Percentiles rank a stretch among this genome's conserved stretches.
These are phyloP conservation scores for Chaetomium globosum DNA, from an alignment of 2,329 filamentous ascomycete genomes.

Conservation along the genomic window DNA sequence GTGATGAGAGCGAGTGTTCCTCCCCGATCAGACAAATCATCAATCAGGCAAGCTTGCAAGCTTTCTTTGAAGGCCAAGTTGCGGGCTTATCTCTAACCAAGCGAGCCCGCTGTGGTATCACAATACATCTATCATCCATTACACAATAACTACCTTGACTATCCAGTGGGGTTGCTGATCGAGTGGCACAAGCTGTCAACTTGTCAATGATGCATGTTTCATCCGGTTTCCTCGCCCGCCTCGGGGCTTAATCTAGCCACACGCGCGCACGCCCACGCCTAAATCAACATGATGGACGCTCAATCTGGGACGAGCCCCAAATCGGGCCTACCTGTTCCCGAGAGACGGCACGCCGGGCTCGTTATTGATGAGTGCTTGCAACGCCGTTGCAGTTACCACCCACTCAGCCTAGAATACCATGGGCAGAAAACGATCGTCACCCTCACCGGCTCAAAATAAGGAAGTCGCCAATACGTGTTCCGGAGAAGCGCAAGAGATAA, in stretches of 20 bases:
- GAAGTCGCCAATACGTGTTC: background rate
- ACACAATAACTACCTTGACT: too few relatives aligned
- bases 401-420: background rate
- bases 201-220: slow-evolving; percentile 9
- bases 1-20: background rate
- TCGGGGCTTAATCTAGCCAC: background rate
- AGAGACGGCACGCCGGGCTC: slow-evolving; percentile 6
- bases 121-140: background rate
- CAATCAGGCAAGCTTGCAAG: background rate
- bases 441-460: background rate
- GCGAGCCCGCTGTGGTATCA: background rate
- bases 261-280: background rate
- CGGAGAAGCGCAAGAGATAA: background rate
- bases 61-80: background rate
- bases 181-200: background rate
- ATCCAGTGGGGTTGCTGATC: background rate
- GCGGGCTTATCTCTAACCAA: background rate
- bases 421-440: background rate
- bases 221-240: background rate
- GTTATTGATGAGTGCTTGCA: background rate
- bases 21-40: background rate
- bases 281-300: slow-evolving; percentile 15
- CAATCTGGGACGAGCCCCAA: slow-evolving; percentile 13
- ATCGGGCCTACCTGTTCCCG: slow-evolving; percentile 13
- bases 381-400: slow-evolving; percentile 10